Evolutionary conservation across 805 yeast genomes (phyloP).

Genomic region (Candida sakaeoensis): DNA sequence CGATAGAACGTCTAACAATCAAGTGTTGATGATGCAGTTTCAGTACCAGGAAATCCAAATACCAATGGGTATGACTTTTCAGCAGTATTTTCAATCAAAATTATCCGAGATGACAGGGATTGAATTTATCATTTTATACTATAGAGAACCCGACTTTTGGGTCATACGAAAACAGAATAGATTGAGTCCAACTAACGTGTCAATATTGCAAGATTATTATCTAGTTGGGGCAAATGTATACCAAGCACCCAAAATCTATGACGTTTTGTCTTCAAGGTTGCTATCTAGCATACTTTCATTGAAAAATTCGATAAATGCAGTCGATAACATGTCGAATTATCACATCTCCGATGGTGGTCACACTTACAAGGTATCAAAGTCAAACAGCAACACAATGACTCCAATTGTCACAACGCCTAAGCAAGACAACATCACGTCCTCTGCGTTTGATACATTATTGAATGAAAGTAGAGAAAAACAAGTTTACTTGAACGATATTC

Average conservation of each 20-base stretch:
- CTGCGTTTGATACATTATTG: slow-evolving; percentile 30
- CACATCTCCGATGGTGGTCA: slow-evolving; percentile 35
- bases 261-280: slow-evolving; percentile 68
- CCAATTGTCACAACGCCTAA: slow-evolving; percentile 11
- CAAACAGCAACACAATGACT: slow-evolving; percentile 8
- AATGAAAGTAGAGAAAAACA: slow-evolving; percentile 12
- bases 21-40: slow-evolving; percentile 90
- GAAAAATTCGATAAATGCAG: slow-evolving; percentile 29
- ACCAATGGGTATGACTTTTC: slow-evolving; percentile 22
- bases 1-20: slow-evolving; percentile 91
- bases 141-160: slow-evolving; percentile 92
- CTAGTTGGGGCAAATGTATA: slow-evolving; percentile 89
- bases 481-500: slow-evolving; percentile 34
- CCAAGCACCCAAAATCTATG: slow-evolving; percentile 78
- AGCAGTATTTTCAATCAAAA: slow-evolving; percentile 47
- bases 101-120: slow-evolving; percentile 76
- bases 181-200: slow-evolving; percentile 34
- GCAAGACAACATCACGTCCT: slow-evolving; percentile 23
- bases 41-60: slow-evolving; percentile 62
- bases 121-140: slow-evolving; percentile 73
- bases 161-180: slow-evolving; percentile 79
- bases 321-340: slow-evolving; percentile 30
- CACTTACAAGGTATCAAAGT: slow-evolving; percentile 12
- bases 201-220: slow-evolving; percentile 71
- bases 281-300: slow-evolving; percentile 33